A percentile compares a stretch with the other conserved stretches of the same genome.
Evolutionary conservation across 2,329 filamentous ascomycete species (phyloP).

Genomic region (Parastagonospora nodorum): DNA sequence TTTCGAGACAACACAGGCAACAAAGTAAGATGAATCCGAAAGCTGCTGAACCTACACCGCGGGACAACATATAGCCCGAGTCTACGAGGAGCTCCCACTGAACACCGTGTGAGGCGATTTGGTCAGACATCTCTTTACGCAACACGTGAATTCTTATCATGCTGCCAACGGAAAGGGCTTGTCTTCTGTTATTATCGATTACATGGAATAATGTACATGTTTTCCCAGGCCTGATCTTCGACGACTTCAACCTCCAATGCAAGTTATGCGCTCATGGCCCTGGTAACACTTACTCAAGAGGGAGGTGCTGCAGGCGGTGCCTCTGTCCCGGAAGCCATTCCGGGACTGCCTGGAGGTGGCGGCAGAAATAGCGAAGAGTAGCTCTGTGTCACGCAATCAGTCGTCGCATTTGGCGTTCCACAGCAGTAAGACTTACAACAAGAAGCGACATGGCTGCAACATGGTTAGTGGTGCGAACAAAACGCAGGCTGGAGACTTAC

Average conservation of each 20-base stretch:
- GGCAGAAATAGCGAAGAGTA: conserved; percentile 71
- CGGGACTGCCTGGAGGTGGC: conserved; percentile 48
- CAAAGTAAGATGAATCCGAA: too few relatives aligned
- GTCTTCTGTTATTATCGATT: background rate
- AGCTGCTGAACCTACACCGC: too few relatives aligned
- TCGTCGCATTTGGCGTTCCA: background rate
- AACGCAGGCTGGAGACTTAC: conserved; percentile 56
- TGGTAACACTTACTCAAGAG: conserved; percentile 32
- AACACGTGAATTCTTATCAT: too few relatives aligned
- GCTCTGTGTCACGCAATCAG: conserved; percentile 40
- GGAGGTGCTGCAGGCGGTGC: conserved; percentile 55
- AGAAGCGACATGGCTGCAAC: conserved; percentile 50
- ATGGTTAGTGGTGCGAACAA: conserved; percentile 10
- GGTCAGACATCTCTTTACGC: too few relatives aligned
- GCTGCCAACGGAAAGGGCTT: too few relatives aligned
- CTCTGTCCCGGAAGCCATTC: conserved; percentile 51
- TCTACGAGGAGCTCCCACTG: too few relatives aligned
- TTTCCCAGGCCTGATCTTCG: conserved; percentile 2
- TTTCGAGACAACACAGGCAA: too few relatives aligned
- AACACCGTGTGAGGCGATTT: too few relatives aligned
- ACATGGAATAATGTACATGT: background rate
- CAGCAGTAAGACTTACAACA: conserved; percentile 45
- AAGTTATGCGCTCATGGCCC: background rate
- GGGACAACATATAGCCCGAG: too few relatives aligned
- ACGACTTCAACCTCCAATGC: background rate